These are phyloP conservation scores for Aspergillus ochraceus DNA, from an alignment of 2,329 filamentous ascomycete genomes.

Conservation along the genomic window DNA sequence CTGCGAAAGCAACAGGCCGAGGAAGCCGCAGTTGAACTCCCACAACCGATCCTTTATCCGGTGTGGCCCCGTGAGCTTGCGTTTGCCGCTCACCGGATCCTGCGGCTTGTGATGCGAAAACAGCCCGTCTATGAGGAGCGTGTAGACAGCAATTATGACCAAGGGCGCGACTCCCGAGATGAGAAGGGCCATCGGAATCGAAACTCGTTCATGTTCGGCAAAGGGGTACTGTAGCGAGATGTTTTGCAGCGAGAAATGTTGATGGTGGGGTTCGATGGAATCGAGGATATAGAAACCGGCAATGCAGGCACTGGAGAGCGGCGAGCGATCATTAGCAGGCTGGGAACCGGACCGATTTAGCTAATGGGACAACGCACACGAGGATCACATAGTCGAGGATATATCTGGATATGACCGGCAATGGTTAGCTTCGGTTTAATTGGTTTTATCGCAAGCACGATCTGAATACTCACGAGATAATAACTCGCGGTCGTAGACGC, in stretches of 20 bases:
- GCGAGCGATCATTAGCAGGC: conserved; percentile 12
- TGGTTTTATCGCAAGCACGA: conserved; percentile 1
- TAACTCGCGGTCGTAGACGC: conserved; percentile 49
- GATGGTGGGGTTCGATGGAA: conserved; percentile 55
- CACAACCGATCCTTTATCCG: conserved; percentile 58
- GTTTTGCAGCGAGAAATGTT: conserved; percentile 58
- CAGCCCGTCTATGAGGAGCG: conserved; percentile 58
- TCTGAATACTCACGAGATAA: conserved; percentile 50
- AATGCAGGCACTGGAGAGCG: conserved; percentile 48
- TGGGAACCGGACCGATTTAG: background rate
- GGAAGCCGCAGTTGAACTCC: conserved; percentile 61
- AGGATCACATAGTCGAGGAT: conserved; percentile 61
- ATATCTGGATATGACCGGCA: conserved; percentile 43
- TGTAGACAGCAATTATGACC: conserved; percentile 55
- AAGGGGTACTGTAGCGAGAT: conserved; percentile 60
- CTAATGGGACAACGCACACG: conserved; percentile 43
- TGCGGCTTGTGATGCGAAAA: conserved; percentile 53
- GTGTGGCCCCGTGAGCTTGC: conserved; percentile 48
- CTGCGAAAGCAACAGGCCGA: conserved; percentile 57
- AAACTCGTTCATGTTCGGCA: conserved; percentile 55
- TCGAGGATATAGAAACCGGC: conserved; percentile 55
- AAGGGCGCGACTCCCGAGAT: conserved; percentile 53
- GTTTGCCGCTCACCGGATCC: conserved; percentile 34
- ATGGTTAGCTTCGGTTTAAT: background rate
- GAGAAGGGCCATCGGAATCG: conserved; percentile 50